phyloP scores from a whole-genome alignment of 495 filamentous ascomycete genomes.

The Penicillium egyptiacum region DNA sequence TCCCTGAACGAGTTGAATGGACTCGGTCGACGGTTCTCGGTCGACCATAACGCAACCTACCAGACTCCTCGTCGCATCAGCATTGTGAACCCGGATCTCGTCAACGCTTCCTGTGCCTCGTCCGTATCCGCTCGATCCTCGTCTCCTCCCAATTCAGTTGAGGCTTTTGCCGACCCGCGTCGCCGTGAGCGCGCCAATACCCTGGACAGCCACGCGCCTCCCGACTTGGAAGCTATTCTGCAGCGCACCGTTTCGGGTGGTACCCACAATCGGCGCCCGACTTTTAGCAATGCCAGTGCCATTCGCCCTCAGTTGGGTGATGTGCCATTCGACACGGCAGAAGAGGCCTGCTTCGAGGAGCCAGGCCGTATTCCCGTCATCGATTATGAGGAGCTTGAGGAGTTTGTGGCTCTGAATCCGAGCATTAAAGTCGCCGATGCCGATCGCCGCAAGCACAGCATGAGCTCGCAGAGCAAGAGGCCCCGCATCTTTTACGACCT shows the following conservation, averaged over 20 bases:
- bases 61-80: slow-evolving; percentile 42
- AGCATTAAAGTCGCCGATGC: slow-evolving; percentile 35
- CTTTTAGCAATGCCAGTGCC: slow-evolving; percentile 59
- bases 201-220: slow-evolving; percentile 57
- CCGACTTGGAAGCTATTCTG: slow-evolving; percentile 59
- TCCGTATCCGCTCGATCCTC: slow-evolving; percentile 65
- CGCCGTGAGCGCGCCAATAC: slow-evolving; percentile 67
- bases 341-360: slow-evolving; percentile 82
- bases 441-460: slow-evolving; percentile 50
- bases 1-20: slow-evolving; percentile 43
- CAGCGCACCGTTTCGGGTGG: slow-evolving; percentile 70
- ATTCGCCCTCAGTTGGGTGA: slow-evolving; percentile 48
- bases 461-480: slow-evolving; percentile 50
- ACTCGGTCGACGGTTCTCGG: slow-evolving; percentile 41
- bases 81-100: slow-evolving; percentile 45
- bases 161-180: slow-evolving; percentile 84
- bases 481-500: slow-evolving; percentile 66
- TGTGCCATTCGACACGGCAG: slow-evolving; percentile 53
- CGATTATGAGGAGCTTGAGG: slow-evolving; percentile 86
- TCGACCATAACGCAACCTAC: slow-evolving; percentile 39
- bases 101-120: slow-evolving; percentile 48
- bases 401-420: slow-evolving; percentile 69
- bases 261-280: slow-evolving; percentile 61
- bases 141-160: slow-evolving; percentile 94
- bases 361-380: slow-evolving; percentile 61